A percentile compares a stretch with the other conserved stretches of the same genome.
These are phyloP conservation scores for Kodamaea fungicola DNA, from an alignment of 1,139 yeast genomes.

Conservation along the genomic window DNA sequence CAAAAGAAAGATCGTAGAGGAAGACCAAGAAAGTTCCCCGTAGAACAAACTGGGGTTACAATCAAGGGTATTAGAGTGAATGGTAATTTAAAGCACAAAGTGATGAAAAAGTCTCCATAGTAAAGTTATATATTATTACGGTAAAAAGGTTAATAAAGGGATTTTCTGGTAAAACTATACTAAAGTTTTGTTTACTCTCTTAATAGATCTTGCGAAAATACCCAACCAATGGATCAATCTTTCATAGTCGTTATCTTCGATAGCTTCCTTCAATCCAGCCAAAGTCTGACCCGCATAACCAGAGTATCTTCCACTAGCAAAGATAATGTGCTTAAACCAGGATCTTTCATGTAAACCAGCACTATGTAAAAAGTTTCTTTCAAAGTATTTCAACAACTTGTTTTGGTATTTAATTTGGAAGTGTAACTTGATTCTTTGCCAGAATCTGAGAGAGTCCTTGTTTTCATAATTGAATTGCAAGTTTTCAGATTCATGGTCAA, in stretches of 20 bases:
- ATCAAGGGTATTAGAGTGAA: constrained; percentile 45
- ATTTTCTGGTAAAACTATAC: not conserved
- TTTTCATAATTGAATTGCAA: constrained; percentile 37
- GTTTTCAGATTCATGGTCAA: constrained; percentile 33
- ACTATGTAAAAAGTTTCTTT: constrained; percentile 60
- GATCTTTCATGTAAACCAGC: constrained; percentile 63
- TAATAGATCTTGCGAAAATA: constrained; percentile 38
- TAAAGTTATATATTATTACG: not conserved
- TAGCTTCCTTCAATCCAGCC: constrained; percentile 77
- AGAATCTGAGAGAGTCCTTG: constrained; percentile 28
- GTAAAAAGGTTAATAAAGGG: too few relatives aligned
- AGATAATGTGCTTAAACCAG: constrained; percentile 88
- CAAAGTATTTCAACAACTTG: constrained; percentile 50
- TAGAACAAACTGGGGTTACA: constrained; percentile 48
- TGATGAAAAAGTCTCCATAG: constrained; percentile 9
- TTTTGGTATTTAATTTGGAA: constrained; percentile 37
- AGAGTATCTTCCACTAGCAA: constrained; percentile 79
- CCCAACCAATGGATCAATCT: constrained; percentile 57
- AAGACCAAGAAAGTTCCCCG: constrained; percentile 50
- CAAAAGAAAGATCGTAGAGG: constrained; percentile 46
- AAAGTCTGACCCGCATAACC: constrained; percentile 83
- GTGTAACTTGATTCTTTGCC: constrained; percentile 41
- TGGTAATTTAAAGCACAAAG: constrained; percentile 29
- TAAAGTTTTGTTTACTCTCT: constrained; percentile 19
- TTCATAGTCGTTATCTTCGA: constrained; percentile 61